Conservation (phyloP, 768 basidiomycete genomes). For the Hericium coralloides region DNA sequence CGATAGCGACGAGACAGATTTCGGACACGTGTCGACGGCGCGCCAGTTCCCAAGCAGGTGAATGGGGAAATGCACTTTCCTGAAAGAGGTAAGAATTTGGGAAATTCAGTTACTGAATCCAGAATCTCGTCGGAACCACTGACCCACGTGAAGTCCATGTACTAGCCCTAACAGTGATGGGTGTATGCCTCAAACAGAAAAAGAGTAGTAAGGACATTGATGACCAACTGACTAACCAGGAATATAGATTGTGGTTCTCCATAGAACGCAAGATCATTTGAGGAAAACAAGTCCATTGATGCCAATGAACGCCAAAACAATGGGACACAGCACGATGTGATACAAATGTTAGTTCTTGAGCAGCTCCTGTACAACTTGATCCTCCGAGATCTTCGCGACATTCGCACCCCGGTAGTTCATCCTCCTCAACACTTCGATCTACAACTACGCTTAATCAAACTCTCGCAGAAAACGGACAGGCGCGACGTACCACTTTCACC, state of each 20-base stretch:
- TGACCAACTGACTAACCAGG: not conserved
- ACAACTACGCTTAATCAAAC: not conserved
- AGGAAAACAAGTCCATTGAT: not conserved
- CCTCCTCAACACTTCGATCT: constrained; percentile 85
- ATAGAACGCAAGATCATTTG: not conserved
- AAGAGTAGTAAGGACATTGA: not conserved
- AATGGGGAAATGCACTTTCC: too few species aligned
- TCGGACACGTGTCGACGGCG: too few species aligned
- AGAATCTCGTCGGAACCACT: too few species aligned
- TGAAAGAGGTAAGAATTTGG: too few species aligned
- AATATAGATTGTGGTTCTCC: not conserved
- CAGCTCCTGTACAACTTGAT: constrained; percentile 80
- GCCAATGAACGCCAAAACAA: not conserved
- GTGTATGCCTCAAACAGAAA: not conserved
- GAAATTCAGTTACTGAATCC: too few species aligned
- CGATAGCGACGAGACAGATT: too few species aligned
- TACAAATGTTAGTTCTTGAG: constrained; percentile 41
- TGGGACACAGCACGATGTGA: not conserved
- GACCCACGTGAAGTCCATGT: not conserved
- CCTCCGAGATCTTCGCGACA: constrained; percentile 70
- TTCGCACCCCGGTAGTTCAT: constrained; percentile 85
- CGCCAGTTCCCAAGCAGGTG: too few species aligned
- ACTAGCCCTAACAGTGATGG: not conserved
- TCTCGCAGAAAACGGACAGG: not conserved
- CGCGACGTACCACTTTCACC: constrained; percentile 58